phyloP scores from a whole-genome alignment of 768 basidiomycete species.

The Podaxis sp. region DNA sequence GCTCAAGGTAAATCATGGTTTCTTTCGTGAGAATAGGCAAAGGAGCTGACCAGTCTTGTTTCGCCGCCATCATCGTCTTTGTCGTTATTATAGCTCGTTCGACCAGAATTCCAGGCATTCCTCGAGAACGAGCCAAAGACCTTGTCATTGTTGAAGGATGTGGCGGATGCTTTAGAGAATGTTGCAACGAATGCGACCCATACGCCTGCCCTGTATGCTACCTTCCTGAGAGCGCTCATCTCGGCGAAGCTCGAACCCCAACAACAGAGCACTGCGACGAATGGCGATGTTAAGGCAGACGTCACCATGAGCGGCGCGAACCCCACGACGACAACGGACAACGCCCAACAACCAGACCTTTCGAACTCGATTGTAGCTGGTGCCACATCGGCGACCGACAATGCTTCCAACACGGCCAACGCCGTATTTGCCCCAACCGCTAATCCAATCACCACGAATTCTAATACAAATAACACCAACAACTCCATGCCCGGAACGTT shows the following conservation, averaged over 20 bases:
- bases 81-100: slow-evolving; percentile 56
- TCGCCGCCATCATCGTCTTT: not conserved
- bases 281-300: slow-evolving; percentile 22
- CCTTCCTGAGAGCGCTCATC: slow-evolving; percentile 77
- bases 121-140: slow-evolving; percentile 73
- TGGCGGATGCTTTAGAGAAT: slow-evolving; percentile 76
- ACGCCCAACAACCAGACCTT: not conserved
- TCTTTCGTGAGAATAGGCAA: not conserved
- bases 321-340: not conserved
- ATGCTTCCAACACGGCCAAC: not conserved
- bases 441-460: not conserved
- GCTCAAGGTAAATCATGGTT: slow-evolving; percentile 66
- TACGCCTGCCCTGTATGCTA: slow-evolving; percentile 87
- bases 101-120: slow-evolving; percentile 80
- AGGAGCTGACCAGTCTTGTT: not conserved
- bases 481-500: not conserved
- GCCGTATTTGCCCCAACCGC: not conserved
- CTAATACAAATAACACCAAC: not conserved
- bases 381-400: not conserved
- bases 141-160: slow-evolving; percentile 70
- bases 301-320: not conserved
- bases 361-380: not conserved
- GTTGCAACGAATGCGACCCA: slow-evolving; percentile 79
- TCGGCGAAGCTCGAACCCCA: slow-evolving; percentile 45
- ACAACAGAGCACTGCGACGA: slow-evolving; percentile 8